Evolutionary conservation across 1,284 basidiomycete species (phyloP).

Genomic region (Ganoderma boninense): DNA sequence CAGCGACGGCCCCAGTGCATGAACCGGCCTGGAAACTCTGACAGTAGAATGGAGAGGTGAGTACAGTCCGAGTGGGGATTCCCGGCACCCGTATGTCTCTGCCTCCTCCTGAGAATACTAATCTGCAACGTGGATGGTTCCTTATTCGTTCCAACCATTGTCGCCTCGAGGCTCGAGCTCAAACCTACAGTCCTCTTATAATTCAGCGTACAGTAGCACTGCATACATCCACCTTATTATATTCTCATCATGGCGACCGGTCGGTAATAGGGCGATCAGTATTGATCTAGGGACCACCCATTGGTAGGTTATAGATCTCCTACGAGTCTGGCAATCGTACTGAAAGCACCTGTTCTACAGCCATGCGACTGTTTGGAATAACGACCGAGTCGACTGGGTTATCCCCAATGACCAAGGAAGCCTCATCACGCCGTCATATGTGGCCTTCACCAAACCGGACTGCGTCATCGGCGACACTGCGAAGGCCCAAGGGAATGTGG

Average conservation of each 20-base stretch:
- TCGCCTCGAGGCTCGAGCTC: too few relatives aligned
- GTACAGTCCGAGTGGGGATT: too few relatives aligned
- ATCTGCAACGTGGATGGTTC: too few relatives aligned
- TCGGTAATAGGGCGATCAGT: background rate
- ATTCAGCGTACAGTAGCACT: background rate
- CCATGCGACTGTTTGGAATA: background rate
- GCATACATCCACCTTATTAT: background rate
- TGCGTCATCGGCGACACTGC: background rate
- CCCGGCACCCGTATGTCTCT: too few relatives aligned
- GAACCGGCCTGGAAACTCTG: too few relatives aligned
- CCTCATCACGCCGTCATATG: background rate
- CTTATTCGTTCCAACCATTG: too few relatives aligned
- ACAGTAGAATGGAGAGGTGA: too few relatives aligned
- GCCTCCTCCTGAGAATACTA: too few relatives aligned
- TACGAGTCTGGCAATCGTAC: background rate
- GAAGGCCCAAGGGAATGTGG: background rate
- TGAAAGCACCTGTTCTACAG: background rate
- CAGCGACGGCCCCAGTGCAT: too few relatives aligned
- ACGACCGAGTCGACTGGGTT: background rate
- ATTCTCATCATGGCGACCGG: background rate
- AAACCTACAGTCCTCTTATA: background rate
- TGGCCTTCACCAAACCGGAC: background rate
- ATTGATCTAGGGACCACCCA: background rate
- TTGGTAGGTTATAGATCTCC: background rate
- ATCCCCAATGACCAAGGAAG: background rate